Conservation (phyloP, 2,329 filamentous ascomycete genomes). For the Colletotrichum tropicale region DNA sequence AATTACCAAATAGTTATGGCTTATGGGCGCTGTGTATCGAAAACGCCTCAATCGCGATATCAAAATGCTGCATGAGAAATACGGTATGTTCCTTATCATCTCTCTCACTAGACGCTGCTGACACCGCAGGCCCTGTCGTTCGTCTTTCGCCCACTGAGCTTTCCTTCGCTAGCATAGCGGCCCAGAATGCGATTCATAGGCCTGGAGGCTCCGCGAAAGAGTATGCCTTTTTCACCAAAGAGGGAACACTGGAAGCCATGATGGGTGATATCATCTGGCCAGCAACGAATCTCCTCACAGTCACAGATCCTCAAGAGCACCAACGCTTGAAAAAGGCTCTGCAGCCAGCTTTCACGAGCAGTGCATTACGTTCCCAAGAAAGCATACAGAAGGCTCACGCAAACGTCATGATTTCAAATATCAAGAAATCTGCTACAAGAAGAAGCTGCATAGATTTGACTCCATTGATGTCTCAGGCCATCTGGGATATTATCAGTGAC, state of each 20-base stretch:
- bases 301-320: not conserved
- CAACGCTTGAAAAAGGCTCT: not conserved
- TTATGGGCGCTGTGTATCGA: not conserved
- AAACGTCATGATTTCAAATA: not conserved
- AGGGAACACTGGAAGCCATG: not conserved
- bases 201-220: not conserved
- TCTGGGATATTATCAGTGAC: not conserved
- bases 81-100: not conserved
- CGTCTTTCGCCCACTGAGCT: not conserved
- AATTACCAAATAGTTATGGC: not conserved
- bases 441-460: not conserved
- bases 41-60: not conserved
- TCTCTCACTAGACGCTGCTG: not conserved
- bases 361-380: not conserved
- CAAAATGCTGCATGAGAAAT: not conserved
- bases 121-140: not conserved
- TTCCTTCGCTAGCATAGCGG: not conserved
- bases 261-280: conserved; percentile 9
- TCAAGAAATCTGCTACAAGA: not conserved
- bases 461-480: not conserved
- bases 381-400: not conserved
- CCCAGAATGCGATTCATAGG: not conserved
- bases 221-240: not conserved
- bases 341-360: not conserved
- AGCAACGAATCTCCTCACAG: not conserved